phyloP scores from a whole-genome alignment of 768 basidiomycete species.

The Naematelia encephala region DNA sequence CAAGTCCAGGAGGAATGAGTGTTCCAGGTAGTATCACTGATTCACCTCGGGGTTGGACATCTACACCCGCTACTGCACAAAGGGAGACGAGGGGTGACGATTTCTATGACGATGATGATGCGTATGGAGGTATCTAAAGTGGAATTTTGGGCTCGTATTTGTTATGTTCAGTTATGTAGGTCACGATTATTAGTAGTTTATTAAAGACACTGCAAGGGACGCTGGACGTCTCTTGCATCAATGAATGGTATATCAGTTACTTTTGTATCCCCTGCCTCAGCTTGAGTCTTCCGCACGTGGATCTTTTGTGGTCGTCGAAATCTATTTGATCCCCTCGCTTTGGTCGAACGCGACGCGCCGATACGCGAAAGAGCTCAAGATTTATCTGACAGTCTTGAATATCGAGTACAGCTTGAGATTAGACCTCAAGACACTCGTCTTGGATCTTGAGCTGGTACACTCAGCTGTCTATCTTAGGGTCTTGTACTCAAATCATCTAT shows the following conservation, averaged over 20 bases:
- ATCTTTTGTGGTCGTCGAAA: too few relatives aligned
- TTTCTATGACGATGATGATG: slow-evolving; percentile 37
- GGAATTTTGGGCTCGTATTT: too few relatives aligned
- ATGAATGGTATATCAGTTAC: background rate
- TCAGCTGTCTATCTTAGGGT: too few relatives aligned
- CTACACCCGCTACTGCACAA: slow-evolving; percentile 1
- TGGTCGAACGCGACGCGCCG: background rate
- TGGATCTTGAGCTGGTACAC: too few relatives aligned
- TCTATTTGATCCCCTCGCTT: background rate
- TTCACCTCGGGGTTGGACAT: slow-evolving; percentile 31
- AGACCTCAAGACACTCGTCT: too few relatives aligned
- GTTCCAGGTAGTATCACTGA: slow-evolving; percentile 39
- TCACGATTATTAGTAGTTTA: too few relatives aligned
- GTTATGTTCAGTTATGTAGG: too few relatives aligned
- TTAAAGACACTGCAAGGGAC: too few relatives aligned
- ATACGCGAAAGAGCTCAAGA: background rate
- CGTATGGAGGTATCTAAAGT: slow-evolving; percentile 41
- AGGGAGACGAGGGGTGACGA: slow-evolving; percentile 21
- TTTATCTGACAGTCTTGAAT: too few relatives aligned
- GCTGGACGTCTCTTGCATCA: background rate
- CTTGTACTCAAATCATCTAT: background rate
- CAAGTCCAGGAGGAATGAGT: slow-evolving; percentile 41
- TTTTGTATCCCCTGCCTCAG: too few relatives aligned
- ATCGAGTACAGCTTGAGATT: too few relatives aligned
- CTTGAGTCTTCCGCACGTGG: too few relatives aligned